These are phyloP conservation scores for Mycena capillaripes DNA, from an alignment of 768 basidiomycete species.

Conservation along the genomic window DNA sequence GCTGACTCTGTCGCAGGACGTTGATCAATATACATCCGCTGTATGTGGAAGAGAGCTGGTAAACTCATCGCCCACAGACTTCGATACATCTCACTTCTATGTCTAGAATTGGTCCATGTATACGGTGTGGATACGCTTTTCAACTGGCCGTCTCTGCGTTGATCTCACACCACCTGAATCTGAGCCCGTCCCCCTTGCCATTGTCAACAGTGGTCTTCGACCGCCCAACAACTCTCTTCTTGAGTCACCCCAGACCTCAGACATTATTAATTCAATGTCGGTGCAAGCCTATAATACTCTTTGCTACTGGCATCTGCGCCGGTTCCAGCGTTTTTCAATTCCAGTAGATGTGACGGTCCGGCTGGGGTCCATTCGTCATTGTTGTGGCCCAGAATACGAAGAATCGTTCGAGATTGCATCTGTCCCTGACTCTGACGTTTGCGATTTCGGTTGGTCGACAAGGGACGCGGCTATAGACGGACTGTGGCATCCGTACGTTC, in stretches of 20 bases:
- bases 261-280: constrained; percentile 6
- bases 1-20: too few relatives aligned
- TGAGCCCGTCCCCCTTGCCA: background rate
- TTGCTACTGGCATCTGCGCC: background rate
- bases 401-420: background rate
- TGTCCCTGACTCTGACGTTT: background rate
- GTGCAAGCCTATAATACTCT: background rate
- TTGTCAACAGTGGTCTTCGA: background rate
- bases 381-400: background rate
- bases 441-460: background rate
- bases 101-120: too few relatives aligned
- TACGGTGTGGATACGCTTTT: too few relatives aligned
- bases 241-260: background rate
- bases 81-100: too few relatives aligned
- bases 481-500: background rate
- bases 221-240: background rate
- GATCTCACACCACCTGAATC: too few relatives aligned
- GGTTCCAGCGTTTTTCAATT: background rate
- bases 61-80: too few relatives aligned
- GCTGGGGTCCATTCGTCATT: background rate
- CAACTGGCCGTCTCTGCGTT: too few relatives aligned
- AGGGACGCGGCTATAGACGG: background rate
- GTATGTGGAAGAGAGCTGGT: too few relatives aligned
- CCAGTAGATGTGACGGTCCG: background rate
- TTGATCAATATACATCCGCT: too few relatives aligned